These are phyloP conservation scores for Cystofilobasidium capitatum DNA, from an alignment of 768 basidiomycete genomes.

Conservation along the genomic window DNA sequence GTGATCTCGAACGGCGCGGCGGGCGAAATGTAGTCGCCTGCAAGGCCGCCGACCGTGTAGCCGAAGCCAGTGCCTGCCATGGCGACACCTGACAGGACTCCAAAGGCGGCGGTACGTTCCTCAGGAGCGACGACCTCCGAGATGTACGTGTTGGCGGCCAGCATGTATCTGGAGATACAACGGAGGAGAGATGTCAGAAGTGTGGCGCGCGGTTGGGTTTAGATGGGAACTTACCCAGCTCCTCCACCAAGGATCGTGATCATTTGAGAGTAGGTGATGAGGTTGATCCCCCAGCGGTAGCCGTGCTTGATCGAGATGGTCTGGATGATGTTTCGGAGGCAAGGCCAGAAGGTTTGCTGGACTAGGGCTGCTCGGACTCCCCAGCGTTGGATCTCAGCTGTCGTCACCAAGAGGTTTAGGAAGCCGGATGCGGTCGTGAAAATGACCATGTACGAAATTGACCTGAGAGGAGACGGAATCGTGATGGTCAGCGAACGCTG, in stretches of 20 bases:
- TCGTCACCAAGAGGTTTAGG: slow-evolving; percentile 34
- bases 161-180: slow-evolving; percentile 34
- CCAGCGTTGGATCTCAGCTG: slow-evolving; percentile 30
- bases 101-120: slow-evolving; percentile 36
- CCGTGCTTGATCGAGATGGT: slow-evolving; percentile 33
- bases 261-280: slow-evolving; percentile 36
- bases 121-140: slow-evolving; percentile 32
- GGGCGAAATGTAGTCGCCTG: slow-evolving; percentile 30
- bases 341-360: slow-evolving; percentile 35
- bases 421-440: slow-evolving; percentile 27
- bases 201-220: background rate
- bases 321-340: slow-evolving; percentile 35
- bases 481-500: too few relatives aligned
- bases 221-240: background rate
- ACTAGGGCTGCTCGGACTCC: slow-evolving; percentile 35
- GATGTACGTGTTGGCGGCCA: slow-evolving; percentile 36
- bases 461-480: background rate
- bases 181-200: background rate
- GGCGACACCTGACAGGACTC: slow-evolving; percentile 32
- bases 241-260: slow-evolving; percentile 36
- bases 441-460: slow-evolving; percentile 1
- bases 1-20: slow-evolving; percentile 36
- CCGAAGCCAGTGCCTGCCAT: slow-evolving; percentile 33
- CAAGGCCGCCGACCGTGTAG: slow-evolving; percentile 29
- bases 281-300: slow-evolving; percentile 29